These are phyloP conservation scores for Thraustochytrium sp. DNA, from an alignment of 352 stramenopile species.

Conservation along the genomic window DNA sequence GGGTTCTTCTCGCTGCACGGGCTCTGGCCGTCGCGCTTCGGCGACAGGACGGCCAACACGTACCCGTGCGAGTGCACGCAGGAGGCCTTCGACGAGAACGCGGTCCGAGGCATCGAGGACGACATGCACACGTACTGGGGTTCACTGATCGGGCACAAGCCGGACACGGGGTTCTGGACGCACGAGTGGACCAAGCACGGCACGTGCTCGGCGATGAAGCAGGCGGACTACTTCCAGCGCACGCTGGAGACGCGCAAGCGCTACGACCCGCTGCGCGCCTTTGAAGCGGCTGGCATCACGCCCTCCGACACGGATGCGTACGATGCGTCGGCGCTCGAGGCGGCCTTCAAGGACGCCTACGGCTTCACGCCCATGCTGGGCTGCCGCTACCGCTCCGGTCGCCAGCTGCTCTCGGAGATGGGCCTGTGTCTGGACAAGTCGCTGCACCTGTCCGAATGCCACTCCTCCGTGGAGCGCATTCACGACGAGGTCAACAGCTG, in stretches of 20 bases:
- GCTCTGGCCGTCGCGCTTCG: constrained; percentile 34
- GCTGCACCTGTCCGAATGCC: background rate
- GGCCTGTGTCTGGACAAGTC: background rate
- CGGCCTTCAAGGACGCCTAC: background rate
- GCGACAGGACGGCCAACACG: background rate
- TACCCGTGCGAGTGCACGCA: constrained; percentile 41
- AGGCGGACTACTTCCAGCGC: constrained; percentile 3
- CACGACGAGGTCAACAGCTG: constrained; percentile 39
- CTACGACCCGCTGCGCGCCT: background rate
- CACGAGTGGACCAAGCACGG: constrained; percentile 46
- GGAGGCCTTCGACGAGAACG: constrained; percentile 21
- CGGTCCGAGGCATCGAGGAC: background rate
- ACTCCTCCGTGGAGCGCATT: background rate
- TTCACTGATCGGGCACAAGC: background rate
- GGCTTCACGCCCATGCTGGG: constrained; percentile 31
- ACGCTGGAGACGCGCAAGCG: background rate
- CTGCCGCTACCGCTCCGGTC: background rate
- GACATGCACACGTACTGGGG: constrained; percentile 37
- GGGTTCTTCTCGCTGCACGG: constrained; percentile 23
- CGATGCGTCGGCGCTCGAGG: background rate
- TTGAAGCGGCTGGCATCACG: background rate
- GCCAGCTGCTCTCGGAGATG: constrained; percentile 31
- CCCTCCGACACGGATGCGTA: background rate
- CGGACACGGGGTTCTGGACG: constrained; percentile 17
- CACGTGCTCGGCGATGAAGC: constrained; percentile 23